Conservation (phyloP, 805 yeast genomes). For the Candida chauliodis region DNA sequence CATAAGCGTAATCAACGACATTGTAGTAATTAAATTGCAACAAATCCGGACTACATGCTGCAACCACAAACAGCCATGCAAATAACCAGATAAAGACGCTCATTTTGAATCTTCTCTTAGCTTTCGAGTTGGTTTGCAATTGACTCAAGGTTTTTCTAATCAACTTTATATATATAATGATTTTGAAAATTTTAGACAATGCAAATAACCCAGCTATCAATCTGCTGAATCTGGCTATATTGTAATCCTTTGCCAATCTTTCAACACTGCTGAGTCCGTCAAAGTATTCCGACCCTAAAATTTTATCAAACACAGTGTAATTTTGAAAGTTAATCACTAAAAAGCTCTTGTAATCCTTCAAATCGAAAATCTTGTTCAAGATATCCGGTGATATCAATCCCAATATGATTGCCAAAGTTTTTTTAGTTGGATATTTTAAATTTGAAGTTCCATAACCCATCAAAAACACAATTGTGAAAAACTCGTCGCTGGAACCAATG, state of each 20-base stretch:
- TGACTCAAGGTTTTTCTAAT: constrained; percentile 1
- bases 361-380: background rate
- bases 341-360: background rate
- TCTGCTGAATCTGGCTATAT: background rate
- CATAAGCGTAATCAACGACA: constrained; percentile 1
- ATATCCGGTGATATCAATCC: background rate
- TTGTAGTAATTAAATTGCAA: background rate
- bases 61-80: background rate
- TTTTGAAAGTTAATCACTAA: background rate
- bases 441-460: constrained; percentile 6
- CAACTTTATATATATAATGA: background rate
- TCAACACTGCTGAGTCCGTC: background rate
- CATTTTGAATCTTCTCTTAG: background rate
- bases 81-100: constrained; percentile 4
- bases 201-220: constrained; percentile 4
- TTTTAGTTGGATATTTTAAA: background rate
- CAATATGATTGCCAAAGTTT: background rate
- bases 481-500: background rate
- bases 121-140: background rate
- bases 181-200: constrained; percentile 1
- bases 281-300: constrained; percentile 1
- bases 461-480: constrained; percentile 3
- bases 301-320: constrained; percentile 1
- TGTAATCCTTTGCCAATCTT: background rate
- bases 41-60: background rate